Conservation (phyloP, 2,329 filamentous ascomycete species). For the Cercospora sesami region DNA sequence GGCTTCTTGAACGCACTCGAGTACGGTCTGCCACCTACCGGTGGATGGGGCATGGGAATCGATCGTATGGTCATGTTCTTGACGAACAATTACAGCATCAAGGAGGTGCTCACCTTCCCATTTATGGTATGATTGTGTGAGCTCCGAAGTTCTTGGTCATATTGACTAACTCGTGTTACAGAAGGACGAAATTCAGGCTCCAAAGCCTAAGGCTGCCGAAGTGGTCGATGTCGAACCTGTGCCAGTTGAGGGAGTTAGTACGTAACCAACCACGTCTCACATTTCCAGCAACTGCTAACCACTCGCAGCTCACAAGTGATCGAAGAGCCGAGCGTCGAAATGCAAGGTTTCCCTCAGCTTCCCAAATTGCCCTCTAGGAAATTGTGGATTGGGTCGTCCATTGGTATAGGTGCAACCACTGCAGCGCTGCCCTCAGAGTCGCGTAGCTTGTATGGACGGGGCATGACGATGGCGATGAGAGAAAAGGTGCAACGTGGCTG, state of each 20-base stretch:
- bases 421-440: not conserved
- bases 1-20: constrained; percentile 90
- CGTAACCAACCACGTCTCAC: not conserved
- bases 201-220: constrained; percentile 59
- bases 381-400: not conserved
- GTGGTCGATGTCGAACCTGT: constrained; percentile 60
- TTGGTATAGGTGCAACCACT: not conserved
- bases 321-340: not conserved
- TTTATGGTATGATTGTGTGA: constrained; percentile 64
- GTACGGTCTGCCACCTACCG: constrained; percentile 88
- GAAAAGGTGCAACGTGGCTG: not conserved
- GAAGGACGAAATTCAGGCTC: constrained; percentile 68
- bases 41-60: constrained; percentile 92
- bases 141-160: not conserved
- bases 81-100: constrained; percentile 92
- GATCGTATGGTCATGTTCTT: constrained; percentile 94
- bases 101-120: constrained; percentile 93
- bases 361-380: not conserved
- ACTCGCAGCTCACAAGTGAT: constrained; percentile 9
- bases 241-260: constrained; percentile 54
- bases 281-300: not conserved
- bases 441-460: not conserved
- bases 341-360: not conserved
- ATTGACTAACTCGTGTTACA: not conserved
- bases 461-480: not conserved